These are phyloP conservation scores for Helianthus annuus DNA, from an alignment of 129 eudicot species.

Conservation along the genomic window HanXRQr2.0-SUNRISE NC_035448.2:11998853-11999352, in stretches of 20 bases:
- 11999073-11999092: constrained; percentile 32
- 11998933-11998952: neutral
- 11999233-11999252: neutral
- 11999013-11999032: neutral
- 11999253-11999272: neutral
- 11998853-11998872: constrained; percentile 30
- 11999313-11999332: constrained; percentile 77
- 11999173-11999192: neutral
- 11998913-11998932: constrained; percentile 38
- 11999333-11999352: constrained; percentile 72
- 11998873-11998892: constrained; percentile 44
- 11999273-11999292: neutral
- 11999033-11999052: constrained; percentile 41
- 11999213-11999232: too few relatives aligned
- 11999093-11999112: constrained; percentile 30
- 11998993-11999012: too few relatives aligned
- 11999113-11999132: constrained; percentile 41
- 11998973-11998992: neutral
- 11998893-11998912: constrained; percentile 41
- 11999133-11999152: constrained; percentile 40
- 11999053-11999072: constrained; percentile 33
- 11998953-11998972: neutral
- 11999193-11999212: too few relatives aligned
- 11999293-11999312: constrained; percentile 37
- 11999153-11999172: neutral